A percentile compares a stretch with the other conserved stretches of the same genome.
Conservation (phyloP, 1,284 basidiomycete species). For the Ustilago nuda region DNA sequence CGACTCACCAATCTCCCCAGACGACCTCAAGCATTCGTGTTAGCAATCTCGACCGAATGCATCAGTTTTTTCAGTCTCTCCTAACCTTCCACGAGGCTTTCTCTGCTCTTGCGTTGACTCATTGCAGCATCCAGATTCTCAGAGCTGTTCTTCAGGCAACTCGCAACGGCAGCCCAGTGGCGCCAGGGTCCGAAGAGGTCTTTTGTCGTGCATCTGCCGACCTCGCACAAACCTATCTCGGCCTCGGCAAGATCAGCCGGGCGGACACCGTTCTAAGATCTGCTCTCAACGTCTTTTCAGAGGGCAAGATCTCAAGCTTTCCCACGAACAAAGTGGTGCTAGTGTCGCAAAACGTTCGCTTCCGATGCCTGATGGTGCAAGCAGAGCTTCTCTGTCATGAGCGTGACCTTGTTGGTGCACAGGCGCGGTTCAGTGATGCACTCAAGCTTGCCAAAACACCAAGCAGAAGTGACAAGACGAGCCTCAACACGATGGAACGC, state of each 20-base stretch:
- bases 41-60: constrained; percentile 22
- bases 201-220: constrained; percentile 40
- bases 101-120: constrained; percentile 41
- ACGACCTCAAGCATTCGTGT: background rate
- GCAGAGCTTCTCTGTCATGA: constrained; percentile 28
- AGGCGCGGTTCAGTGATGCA: constrained; percentile 33
- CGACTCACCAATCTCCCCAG: constrained; percentile 1
- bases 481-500: constrained; percentile 32
- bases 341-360: constrained; percentile 37
- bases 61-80: constrained; percentile 38
- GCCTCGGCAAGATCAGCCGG: constrained; percentile 35
- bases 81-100: constrained; percentile 45
- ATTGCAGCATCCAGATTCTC: constrained; percentile 45
- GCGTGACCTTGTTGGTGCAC: constrained; percentile 26
- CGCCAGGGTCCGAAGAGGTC: constrained; percentile 23
- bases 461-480: constrained; percentile 16
- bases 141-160: constrained; percentile 39
- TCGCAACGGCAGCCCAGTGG: constrained; percentile 13
- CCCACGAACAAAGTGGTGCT: constrained; percentile 19
- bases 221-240: constrained; percentile 31
- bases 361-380: constrained; percentile 42
- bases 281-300: constrained; percentile 13
- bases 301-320: constrained; percentile 2
- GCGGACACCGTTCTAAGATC: constrained; percentile 35
- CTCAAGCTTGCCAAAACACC: constrained; percentile 31